phyloP scores from a whole-genome alignment of 2,329 filamentous ascomycete species.

The Fusarium globosum region DNA sequence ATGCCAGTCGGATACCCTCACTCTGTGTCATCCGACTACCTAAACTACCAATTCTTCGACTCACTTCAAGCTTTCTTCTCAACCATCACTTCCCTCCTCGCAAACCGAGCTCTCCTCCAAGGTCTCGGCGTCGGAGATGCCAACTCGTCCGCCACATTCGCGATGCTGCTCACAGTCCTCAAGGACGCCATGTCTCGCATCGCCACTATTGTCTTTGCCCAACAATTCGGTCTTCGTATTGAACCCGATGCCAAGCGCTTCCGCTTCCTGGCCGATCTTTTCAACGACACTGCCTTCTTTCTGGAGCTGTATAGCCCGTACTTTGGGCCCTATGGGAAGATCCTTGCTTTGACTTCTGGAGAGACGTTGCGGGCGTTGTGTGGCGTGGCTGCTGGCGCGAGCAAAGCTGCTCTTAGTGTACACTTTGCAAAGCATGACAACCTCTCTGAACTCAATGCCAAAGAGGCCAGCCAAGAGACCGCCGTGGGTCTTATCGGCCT shows the following conservation, averaged over 20 bases:
- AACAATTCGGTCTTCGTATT: conserved; percentile 82
- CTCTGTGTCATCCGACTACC: conserved; percentile 86
- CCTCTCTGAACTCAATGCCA: conserved; percentile 90
- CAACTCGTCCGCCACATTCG: conserved; percentile 80
- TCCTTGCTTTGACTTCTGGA: conserved; percentile 61
- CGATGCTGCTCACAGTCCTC: conserved; percentile 83
- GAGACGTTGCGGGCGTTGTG: conserved; percentile 73
- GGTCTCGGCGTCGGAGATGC: conserved; percentile 86
- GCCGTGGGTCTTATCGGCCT: conserved; percentile 90
- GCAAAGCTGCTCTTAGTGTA: conserved; percentile 89
- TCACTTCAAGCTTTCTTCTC: conserved; percentile 87
- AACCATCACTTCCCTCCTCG: conserved; percentile 81
- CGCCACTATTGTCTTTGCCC: conserved; percentile 87
- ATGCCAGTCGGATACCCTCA: conserved; percentile 89
- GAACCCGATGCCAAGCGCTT: conserved; percentile 94
- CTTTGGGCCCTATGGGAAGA: conserved; percentile 67
- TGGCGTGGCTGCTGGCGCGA: conserved; percentile 88
- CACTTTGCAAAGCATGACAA: conserved; percentile 93
- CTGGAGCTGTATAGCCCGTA: conserved; percentile 85
- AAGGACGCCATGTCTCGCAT: conserved; percentile 84
- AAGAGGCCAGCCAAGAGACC: conserved; percentile 96
- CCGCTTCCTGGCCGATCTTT: conserved; percentile 85
- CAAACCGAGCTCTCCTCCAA: conserved; percentile 84
- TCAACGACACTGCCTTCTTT: conserved; percentile 88
- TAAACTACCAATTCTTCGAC: conserved; percentile 77